phyloP scores from a whole-genome alignment of 345 rosid genomes.

The Arabidopsis arenosa region DNA sequence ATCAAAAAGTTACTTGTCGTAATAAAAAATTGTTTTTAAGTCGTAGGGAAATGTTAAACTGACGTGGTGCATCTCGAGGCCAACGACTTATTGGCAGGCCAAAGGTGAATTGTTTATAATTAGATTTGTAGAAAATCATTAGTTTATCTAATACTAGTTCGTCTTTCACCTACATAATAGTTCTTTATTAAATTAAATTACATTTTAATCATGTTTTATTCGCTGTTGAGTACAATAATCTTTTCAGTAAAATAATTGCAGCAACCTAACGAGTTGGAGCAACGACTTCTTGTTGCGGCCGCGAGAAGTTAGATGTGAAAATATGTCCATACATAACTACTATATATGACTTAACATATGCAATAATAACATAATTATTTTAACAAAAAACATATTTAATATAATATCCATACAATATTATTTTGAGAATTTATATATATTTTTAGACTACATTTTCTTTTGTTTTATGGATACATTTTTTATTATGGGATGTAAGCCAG shows the following conservation, averaged over 20 bases:
- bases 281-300: conserved; percentile 49
- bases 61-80: conserved; percentile 48
- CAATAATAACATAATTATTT: too few relatives aligned
- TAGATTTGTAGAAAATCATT: conserved; percentile 14
- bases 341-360: neutral
- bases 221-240: conserved; percentile 14
- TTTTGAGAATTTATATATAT: neutral
- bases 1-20: conserved; percentile 42
- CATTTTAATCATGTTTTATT: neutral
- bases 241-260: conserved; percentile 27
- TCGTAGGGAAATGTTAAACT: conserved; percentile 39
- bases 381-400: neutral
- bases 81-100: conserved; percentile 43
- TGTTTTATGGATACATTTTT: too few relatives aligned
- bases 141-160: conserved; percentile 1
- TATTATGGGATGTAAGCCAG: too few relatives aligned
- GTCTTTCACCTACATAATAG: conserved; percentile 14
- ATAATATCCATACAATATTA: conserved; percentile 17
- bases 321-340: conserved; percentile 11
- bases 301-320: conserved; percentile 34
- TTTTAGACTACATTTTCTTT: neutral
- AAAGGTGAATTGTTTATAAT: conserved; percentile 34
- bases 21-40: conserved; percentile 19
- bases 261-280: conserved; percentile 45
- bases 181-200: neutral